Evolutionary conservation across 2,329 filamentous ascomycete species (phyloP).

Genomic region (Colletotrichum euphorbiae): DNA sequence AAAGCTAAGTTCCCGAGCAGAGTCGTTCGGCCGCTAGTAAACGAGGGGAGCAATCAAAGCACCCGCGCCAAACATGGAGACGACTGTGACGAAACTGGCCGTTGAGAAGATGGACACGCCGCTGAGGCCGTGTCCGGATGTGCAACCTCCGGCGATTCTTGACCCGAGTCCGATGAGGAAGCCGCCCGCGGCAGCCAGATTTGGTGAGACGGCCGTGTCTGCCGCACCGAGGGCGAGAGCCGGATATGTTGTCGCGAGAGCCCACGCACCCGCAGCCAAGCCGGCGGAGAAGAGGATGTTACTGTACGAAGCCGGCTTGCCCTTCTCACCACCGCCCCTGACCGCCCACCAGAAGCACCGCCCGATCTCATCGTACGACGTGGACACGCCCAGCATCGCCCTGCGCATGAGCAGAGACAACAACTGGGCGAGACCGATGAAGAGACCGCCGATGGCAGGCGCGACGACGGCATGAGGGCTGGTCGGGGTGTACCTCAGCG

Average conservation of each 20-base stretch:
- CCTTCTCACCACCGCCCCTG: constrained; percentile 44
- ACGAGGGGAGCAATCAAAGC: constrained; percentile 42
- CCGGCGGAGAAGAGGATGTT: constrained; percentile 66
- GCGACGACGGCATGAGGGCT: constrained; percentile 50
- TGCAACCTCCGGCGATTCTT: constrained; percentile 73
- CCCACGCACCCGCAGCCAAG: constrained; percentile 59
- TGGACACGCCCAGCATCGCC: constrained; percentile 70
- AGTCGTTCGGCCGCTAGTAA: constrained; percentile 24
- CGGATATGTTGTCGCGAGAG: constrained; percentile 50
- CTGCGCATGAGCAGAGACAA: constrained; percentile 65
- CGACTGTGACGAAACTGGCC: constrained; percentile 72
- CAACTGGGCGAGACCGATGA: constrained; percentile 69
- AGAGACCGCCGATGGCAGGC: constrained; percentile 66
- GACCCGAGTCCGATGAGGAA: constrained; percentile 69
- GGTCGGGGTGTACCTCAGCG: constrained; percentile 48
- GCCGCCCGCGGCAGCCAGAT: constrained; percentile 64
- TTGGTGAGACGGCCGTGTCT: constrained; percentile 49
- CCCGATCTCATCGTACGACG: constrained; percentile 71
- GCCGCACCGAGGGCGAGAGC: constrained; percentile 43
- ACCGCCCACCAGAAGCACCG: constrained; percentile 62
- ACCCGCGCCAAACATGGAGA: constrained; percentile 67
- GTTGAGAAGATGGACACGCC: constrained; percentile 72
- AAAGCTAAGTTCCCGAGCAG: no score
- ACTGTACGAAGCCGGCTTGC: constrained; percentile 50
- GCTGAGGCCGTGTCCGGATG: constrained; percentile 76